phyloP scores from a whole-genome alignment of 164 flowering plant species.

The Tetrastigma voinierianum region DNA sequence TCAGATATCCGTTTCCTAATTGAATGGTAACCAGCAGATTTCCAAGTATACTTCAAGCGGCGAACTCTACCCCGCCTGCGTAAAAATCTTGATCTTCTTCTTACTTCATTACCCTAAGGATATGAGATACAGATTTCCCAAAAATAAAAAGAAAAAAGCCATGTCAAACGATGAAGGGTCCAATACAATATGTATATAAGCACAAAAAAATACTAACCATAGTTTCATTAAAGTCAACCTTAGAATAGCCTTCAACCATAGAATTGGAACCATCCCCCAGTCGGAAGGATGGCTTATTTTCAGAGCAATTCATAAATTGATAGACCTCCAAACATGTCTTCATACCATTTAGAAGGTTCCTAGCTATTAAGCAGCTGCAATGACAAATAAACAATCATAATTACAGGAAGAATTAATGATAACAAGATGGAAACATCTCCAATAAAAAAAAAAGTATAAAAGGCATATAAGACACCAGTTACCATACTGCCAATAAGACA shows the following conservation, averaged over 20 bases:
- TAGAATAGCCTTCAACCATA: constrained; percentile 55
- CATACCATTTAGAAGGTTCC: constrained; percentile 85
- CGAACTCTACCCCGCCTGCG: constrained; percentile 96
- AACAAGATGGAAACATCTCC: background rate
- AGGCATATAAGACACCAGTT: background rate
- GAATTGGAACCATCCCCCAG: constrained; percentile 56
- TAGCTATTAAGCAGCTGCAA: constrained; percentile 86
- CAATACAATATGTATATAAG: constrained; percentile 2
- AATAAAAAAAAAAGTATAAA: background rate
- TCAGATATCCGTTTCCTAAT: constrained; percentile 91
- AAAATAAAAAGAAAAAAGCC: background rate
- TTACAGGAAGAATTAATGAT: constrained; percentile 7
- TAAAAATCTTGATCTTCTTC: constrained; percentile 86
- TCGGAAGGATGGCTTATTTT: constrained; percentile 44
- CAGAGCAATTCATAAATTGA: constrained; percentile 64
- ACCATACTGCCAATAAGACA: too few species aligned
- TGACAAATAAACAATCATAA: constrained; percentile 16
- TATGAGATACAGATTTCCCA: background rate
- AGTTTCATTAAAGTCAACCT: constrained; percentile 50
- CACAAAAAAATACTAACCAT: constrained; percentile 38
- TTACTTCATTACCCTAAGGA: constrained; percentile 60
- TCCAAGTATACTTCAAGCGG: constrained; percentile 93
- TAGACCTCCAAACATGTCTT: constrained; percentile 88
- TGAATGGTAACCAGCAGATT: constrained; percentile 91
- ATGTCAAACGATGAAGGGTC: constrained; percentile 11